phyloP scores from a whole-genome alignment of 345 rosid genomes.

The Aegle marmelos region DNA sequence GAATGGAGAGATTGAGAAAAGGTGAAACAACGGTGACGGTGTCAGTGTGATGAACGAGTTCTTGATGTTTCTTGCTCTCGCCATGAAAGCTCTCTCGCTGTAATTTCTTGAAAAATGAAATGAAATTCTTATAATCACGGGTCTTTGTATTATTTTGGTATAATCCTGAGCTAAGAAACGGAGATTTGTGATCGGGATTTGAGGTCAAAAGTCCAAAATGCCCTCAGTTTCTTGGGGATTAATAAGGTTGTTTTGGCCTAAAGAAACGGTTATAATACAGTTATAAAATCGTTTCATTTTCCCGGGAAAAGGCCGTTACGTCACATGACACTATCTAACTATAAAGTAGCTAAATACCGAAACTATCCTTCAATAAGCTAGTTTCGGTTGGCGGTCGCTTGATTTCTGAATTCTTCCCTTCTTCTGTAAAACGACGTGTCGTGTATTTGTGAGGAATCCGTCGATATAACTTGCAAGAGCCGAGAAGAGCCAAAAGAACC shows the following conservation, averaged over 20 bases:
- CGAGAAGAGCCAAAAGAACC: too few species aligned
- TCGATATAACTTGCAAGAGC: too few species aligned
- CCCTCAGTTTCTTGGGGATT: not conserved
- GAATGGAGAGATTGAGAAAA: slow-evolving; percentile 32
- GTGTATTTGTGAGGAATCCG: not conserved
- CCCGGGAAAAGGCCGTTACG: slow-evolving; percentile 16
- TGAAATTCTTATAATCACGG: not conserved
- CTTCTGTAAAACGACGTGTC: not conserved
- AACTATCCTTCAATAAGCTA: not conserved
- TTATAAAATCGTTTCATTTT: slow-evolving; percentile 13
- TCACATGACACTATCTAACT: not conserved
- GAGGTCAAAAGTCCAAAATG: not conserved
- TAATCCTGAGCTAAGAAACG: not conserved
- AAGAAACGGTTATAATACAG: not conserved
- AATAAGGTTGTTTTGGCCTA: not conserved
- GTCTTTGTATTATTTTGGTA: not conserved
- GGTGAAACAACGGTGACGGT: slow-evolving; percentile 41
- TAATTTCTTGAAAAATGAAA: not conserved
- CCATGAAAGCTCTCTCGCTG: slow-evolving; percentile 35
- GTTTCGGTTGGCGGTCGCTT: not conserved
- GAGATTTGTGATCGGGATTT: not conserved
- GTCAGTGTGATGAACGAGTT: slow-evolving; percentile 34
- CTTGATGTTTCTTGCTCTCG: slow-evolving; percentile 50
- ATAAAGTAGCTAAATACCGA: not conserved
- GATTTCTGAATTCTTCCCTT: not conserved